Percentiles rank a stretch among this genome's conserved stretches.
Conservation (phyloP, 2,329 filamentous ascomycete genomes). For the Trichoderma oligosporum region DNA sequence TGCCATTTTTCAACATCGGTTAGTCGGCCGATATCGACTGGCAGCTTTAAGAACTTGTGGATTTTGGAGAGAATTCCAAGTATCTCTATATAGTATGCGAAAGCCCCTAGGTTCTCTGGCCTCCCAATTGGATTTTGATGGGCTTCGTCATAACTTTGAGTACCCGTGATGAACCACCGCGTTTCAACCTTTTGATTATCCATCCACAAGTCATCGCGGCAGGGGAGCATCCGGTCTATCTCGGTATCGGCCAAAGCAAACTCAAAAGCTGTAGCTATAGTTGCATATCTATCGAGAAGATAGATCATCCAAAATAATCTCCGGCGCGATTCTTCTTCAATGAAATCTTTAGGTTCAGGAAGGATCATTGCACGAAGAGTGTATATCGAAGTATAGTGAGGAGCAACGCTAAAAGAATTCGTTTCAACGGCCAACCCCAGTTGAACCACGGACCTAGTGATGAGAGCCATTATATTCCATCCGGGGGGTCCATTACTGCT, state of each 20-base stretch:
- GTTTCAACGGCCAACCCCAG: slow-evolving; percentile 79
- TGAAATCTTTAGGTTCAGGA: slow-evolving; percentile 77
- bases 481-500: slow-evolving; percentile 86
- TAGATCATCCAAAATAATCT: slow-evolving; percentile 95
- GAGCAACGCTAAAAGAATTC: slow-evolving; percentile 73
- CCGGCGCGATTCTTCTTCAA: slow-evolving; percentile 82
- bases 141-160: slow-evolving; percentile 38
- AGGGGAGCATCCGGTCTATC: slow-evolving; percentile 82
- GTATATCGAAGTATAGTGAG: slow-evolving; percentile 80
- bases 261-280: slow-evolving; percentile 86
- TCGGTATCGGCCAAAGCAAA: slow-evolving; percentile 87
- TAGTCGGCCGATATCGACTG: slow-evolving; percentile 80
- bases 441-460: slow-evolving; percentile 84
- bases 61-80: slow-evolving; percentile 82
- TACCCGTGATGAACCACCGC: slow-evolving; percentile 66
- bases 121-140: slow-evolving; percentile 63
- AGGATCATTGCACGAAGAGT: slow-evolving; percentile 81
- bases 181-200: slow-evolving; percentile 83
- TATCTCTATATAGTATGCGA: slow-evolving; percentile 88
- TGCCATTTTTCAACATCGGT: slow-evolving; percentile 90
- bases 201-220: slow-evolving; percentile 79
- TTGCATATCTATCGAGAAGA: slow-evolving; percentile 83
- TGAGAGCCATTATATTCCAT: slow-evolving; percentile 87
- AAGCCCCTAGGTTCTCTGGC: slow-evolving; percentile 78
- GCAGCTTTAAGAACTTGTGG: slow-evolving; percentile 82